A percentile compares a stretch with the other conserved stretches of the same genome.
Conservation (phyloP, 208 protist genomes). For the Trypanosoma caninum region DNA sequence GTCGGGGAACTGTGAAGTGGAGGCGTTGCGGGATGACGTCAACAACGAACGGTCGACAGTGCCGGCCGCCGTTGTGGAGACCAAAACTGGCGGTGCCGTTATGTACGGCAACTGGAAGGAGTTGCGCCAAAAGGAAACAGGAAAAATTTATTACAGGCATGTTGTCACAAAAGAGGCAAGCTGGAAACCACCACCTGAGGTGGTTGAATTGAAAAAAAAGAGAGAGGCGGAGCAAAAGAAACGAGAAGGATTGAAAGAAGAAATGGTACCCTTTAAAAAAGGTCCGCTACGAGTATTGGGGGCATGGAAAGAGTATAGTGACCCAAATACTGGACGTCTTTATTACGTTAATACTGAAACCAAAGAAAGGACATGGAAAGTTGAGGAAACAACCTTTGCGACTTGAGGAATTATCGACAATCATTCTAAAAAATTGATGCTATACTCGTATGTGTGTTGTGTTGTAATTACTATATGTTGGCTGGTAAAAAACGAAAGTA, state of each 20-base stretch:
- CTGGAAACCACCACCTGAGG: slow-evolving; percentile 17
- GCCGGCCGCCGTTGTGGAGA: background rate
- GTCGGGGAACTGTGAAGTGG: too few species aligned
- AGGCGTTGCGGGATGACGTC: background rate
- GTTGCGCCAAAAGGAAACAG: slow-evolving; percentile 11
- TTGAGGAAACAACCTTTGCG: slow-evolving; percentile 17
- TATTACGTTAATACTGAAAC: slow-evolving; percentile 24
- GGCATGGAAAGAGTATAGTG: slow-evolving; percentile 17
- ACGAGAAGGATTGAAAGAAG: background rate
- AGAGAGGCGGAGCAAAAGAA: background rate
- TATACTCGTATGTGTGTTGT: background rate
- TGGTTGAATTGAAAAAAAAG: slow-evolving; percentile 8
- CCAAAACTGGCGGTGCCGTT: background rate
- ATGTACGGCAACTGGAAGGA: slow-evolving; percentile 25
- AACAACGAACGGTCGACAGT: background rate
- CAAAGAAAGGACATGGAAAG: slow-evolving; percentile 17
- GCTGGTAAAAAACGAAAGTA: too few species aligned
- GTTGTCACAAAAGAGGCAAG: slow-evolving; percentile 13
- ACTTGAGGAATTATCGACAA: background rate
- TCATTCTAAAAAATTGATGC: background rate
- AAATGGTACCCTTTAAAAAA: background rate
- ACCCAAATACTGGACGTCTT: slow-evolving; percentile 10
- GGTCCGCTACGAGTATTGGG: slow-evolving; percentile 4
- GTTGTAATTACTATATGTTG: background rate
- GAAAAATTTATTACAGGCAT: slow-evolving; percentile 17